Base-by-base conservation (phyloP, 495 filamentous ascomycete genomes). In the Terfezia claveryi region DNA sequence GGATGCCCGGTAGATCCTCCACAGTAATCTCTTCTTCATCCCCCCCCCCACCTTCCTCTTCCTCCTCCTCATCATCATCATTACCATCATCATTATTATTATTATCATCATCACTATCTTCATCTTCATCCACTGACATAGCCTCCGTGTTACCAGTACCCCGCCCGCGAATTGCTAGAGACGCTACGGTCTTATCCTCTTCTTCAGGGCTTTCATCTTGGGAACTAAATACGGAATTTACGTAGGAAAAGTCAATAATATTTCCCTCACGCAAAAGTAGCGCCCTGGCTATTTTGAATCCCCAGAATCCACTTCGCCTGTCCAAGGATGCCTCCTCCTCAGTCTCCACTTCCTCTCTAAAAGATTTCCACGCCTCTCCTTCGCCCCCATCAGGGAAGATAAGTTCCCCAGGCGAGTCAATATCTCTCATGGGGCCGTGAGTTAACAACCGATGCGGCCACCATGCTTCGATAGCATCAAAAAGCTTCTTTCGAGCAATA, bases 221-320 rank as follows among this genome's bases (percentile, higher is more conserved):
- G 44, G 44, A 49, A 2, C 9, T 9, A 51, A 32, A 51, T 2
- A 80, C 79, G 12, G 69, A 69, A 60, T 82, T 78, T 51, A 78
- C 73, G 58, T 74, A 77, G 10, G 65, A 66, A 66, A 74, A 81
- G 38, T 76, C 73, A 50, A 83, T 67, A 7, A 70, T 72, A 52
- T 73, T 71, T 0, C 71, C 75, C n/a, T 74, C 74, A 53, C 74
- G 75, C 74, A 81, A 73, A 51, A 86, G 60, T 2, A 85, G 56
- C 0, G 78, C 75, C 49, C 81, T 69, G 5, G 72, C 79, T 8
- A 84, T 77, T 46, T 74, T 75, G 23, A 79, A 62, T 14, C n/a
- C 53, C 53, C 53, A 54, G 23, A 54, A 49, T 9, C 51, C 17
- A 53, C 14, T 17, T 38, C 37, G 23, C 36, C 27, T 32, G 27